phyloP scores from a whole-genome alignment of 805 yeast genomes.

The Saturnispora saitoi region DNA sequence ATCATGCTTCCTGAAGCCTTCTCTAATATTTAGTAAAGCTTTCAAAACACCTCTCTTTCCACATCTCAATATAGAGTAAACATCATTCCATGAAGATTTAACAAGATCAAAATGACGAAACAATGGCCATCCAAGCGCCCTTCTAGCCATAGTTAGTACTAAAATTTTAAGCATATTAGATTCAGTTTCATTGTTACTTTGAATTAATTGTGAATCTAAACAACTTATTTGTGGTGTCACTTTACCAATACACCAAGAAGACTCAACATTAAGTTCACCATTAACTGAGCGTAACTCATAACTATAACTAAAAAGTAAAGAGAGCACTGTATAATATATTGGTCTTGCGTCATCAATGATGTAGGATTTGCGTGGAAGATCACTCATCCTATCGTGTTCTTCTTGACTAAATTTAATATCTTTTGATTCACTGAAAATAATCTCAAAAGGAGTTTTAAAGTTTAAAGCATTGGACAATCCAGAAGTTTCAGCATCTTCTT shows the following conservation, averaged over 20 bases:
- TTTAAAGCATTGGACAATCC: constrained; percentile 33
- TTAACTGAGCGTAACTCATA: constrained; percentile 71
- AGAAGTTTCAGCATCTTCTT: constrained; percentile 23
- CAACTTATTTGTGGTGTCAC: constrained; percentile 68
- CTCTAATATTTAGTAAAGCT: constrained; percentile 52
- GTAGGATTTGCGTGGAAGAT: constrained; percentile 57
- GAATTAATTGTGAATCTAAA: constrained; percentile 52
- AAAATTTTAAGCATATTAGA: constrained; percentile 39
- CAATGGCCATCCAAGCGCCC: constrained; percentile 74
- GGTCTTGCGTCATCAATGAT: constrained; percentile 47
- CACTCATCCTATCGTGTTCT: constrained; percentile 60
- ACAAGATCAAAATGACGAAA: constrained; percentile 62
- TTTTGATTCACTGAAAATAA: constrained; percentile 31
- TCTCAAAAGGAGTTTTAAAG: constrained; percentile 45
- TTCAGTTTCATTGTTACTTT: constrained; percentile 27
- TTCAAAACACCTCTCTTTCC: constrained; percentile 64
- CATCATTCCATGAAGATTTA: constrained; percentile 66
- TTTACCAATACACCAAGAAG: constrained; percentile 92
- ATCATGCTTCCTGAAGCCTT: constrained; percentile 74
- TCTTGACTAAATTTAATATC: constrained; percentile 46
- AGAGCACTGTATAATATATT: constrained; percentile 54
- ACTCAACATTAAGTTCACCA: constrained; percentile 68
- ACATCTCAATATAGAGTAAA: constrained; percentile 49
- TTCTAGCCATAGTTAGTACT: constrained; percentile 53
- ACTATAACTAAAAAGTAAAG: constrained; percentile 61